These are phyloP conservation scores for Trifolium repens DNA, from an alignment of 306 rosid species.

Conservation along the genomic window DNA sequence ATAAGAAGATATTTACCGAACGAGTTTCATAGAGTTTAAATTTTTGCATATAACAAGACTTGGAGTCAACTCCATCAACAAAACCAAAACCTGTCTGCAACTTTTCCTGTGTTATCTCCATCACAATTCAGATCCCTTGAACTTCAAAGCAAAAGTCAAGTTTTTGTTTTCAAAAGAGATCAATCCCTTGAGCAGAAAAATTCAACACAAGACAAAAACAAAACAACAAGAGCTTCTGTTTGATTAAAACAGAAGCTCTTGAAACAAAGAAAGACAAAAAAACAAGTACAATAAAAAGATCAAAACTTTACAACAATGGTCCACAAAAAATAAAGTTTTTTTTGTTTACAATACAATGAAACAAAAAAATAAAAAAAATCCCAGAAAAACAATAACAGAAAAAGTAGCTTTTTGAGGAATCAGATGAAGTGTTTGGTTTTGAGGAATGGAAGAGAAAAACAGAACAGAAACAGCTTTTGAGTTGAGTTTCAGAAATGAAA, in stretches of 20 bases:
- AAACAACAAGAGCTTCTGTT: slow-evolving; percentile 45
- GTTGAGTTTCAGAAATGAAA: slow-evolving; percentile 30
- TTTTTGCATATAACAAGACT: slow-evolving; percentile 72
- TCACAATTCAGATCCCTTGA: slow-evolving; percentile 68
- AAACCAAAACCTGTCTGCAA: slow-evolving; percentile 41
- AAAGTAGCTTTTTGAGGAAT: slow-evolving; percentile 34
- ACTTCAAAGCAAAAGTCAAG: slow-evolving; percentile 59
- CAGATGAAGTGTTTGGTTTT: slow-evolving; percentile 12
- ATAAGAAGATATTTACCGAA: slow-evolving; percentile 63
- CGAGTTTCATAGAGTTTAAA: slow-evolving; percentile 94
- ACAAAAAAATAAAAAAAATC: neutral
- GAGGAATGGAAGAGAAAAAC: slow-evolving; percentile 33
- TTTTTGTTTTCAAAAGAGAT: slow-evolving; percentile 27
- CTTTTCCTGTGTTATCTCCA: slow-evolving; percentile 58
- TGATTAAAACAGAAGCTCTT: slow-evolving; percentile 46
- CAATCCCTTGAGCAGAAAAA: slow-evolving; percentile 29
- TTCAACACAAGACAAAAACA: slow-evolving; percentile 10
- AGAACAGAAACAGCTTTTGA: slow-evolving; percentile 38
- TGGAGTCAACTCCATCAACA: slow-evolving; percentile 51
- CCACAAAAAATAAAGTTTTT: slow-evolving; percentile 10
- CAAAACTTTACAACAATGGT: slow-evolving; percentile 45
- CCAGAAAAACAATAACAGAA: neutral
- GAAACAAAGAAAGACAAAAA: slow-evolving; percentile 33
- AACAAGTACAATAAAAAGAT: slow-evolving; percentile 41
- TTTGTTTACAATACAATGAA: slow-evolving; percentile 44